Percentiles rank a stretch among this genome's conserved stretches.
These are phyloP conservation scores for Kodamaea fungicola DNA, from an alignment of 1,139 yeast species.

Conservation along the genomic window DNA sequence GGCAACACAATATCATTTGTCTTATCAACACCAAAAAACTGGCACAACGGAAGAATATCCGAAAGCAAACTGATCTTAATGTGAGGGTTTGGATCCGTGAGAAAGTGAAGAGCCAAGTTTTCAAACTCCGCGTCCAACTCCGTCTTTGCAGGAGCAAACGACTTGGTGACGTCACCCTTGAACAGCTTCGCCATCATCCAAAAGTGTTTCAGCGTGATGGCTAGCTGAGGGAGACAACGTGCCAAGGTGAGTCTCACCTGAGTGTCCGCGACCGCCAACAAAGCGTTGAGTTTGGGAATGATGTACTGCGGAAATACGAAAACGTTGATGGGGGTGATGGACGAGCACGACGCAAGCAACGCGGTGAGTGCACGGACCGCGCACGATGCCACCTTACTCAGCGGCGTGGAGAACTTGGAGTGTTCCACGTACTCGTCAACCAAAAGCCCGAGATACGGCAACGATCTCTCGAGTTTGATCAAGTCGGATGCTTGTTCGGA, in stretches of 20 bases:
- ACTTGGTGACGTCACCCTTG: slow-evolving; percentile 25
- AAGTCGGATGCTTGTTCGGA: slow-evolving; percentile 80
- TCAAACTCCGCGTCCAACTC: slow-evolving; percentile 50
- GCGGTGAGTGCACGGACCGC: slow-evolving; percentile 61
- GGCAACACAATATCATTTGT: slow-evolving; percentile 86
- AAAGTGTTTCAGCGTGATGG: slow-evolving; percentile 59
- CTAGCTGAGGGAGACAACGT: slow-evolving; percentile 64
- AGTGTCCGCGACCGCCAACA: slow-evolving; percentile 15
- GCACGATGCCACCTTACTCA: slow-evolving; percentile 52
- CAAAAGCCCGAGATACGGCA: slow-evolving; percentile 68
- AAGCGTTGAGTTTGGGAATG: slow-evolving; percentile 59
- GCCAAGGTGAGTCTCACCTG: slow-evolving; percentile 53
- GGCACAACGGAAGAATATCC: slow-evolving; percentile 71
- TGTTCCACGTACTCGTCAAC: slow-evolving; percentile 31
- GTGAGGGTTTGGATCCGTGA: slow-evolving; percentile 64
- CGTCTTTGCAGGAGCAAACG: slow-evolving; percentile 17
- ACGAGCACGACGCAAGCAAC: slow-evolving; percentile 60
- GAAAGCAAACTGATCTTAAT: slow-evolving; percentile 70
- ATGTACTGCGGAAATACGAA: slow-evolving; percentile 78
- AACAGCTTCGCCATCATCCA: slow-evolving; percentile 62
- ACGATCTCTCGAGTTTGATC: slow-evolving; percentile 76
- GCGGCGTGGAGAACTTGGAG: slow-evolving; percentile 8
- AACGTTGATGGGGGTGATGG: slow-evolving; percentile 71
- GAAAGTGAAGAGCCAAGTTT: slow-evolving; percentile 55
- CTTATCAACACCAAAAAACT: slow-evolving; percentile 80